Evolutionary conservation across 192 early-diverging fungal genomes (phyloP).

Genomic region (Backusella morwellensis): DNA sequence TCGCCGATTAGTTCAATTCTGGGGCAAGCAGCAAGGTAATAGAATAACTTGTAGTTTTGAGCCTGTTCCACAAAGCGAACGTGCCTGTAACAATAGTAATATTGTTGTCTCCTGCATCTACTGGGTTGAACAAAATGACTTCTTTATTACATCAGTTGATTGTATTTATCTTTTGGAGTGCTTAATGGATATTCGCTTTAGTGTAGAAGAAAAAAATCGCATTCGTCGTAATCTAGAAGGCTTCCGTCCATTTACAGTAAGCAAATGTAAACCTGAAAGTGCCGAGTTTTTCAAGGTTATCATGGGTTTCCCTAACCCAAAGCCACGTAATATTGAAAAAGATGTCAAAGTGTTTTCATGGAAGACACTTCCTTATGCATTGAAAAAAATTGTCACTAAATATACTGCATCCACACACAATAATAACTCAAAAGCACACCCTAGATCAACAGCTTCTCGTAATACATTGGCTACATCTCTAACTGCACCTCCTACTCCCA

Average conservation of each 20-base stretch:
- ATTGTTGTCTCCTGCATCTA: slow-evolving; percentile 70
- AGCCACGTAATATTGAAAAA: slow-evolving; percentile 83
- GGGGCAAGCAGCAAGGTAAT: slow-evolving; percentile 35
- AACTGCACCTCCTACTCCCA: not conserved
- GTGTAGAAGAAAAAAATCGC: slow-evolving; percentile 79
- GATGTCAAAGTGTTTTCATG: slow-evolving; percentile 84
- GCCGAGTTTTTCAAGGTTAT: slow-evolving; percentile 77
- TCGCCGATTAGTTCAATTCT: slow-evolving; percentile 74
- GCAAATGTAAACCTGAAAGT: slow-evolving; percentile 68
- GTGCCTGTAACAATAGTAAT: not conserved
- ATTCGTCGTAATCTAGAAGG: slow-evolving; percentile 82
- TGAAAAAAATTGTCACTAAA: slow-evolving; percentile 76
- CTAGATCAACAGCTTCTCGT: not conserved
- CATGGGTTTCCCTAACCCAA: slow-evolving; percentile 77
- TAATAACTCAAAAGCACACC: not conserved
- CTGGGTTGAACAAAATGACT: slow-evolving; percentile 68
- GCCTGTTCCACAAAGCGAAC: not conserved
- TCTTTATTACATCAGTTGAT: slow-evolving; percentile 74
- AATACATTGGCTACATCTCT: not conserved
- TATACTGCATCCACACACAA: slow-evolving; percentile 37
- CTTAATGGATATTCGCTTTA: slow-evolving; percentile 67
- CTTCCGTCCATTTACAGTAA: slow-evolving; percentile 71
- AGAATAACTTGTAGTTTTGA: not conserved
- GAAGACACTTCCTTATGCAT: slow-evolving; percentile 61
- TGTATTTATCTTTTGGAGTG: slow-evolving; percentile 70